Evolutionary conservation across 805 yeast species (phyloP).

Genomic region (Jamesozyma jinghongensis): DNA sequence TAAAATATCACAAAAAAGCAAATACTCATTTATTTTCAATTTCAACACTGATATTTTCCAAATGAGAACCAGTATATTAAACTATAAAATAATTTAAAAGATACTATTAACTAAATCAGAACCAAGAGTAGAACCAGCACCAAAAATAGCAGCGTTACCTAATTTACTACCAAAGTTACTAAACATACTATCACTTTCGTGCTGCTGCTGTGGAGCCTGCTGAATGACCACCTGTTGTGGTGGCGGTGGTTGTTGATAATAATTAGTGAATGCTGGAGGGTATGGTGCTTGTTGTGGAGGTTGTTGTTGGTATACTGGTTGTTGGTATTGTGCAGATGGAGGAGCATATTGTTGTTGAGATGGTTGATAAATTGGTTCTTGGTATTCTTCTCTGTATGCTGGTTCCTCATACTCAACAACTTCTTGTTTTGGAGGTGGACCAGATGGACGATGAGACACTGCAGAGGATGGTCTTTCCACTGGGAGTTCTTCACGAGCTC

Average conservation of each 20-base stretch:
- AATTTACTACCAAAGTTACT: constrained; percentile 68
- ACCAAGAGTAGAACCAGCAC: constrained; percentile 95
- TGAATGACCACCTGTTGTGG: constrained; percentile 24
- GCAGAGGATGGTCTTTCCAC: too few relatives aligned
- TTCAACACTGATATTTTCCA: neutral
- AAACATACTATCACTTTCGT: constrained; percentile 28
- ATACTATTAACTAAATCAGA: constrained; percentile 48
- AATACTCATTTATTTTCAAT: neutral
- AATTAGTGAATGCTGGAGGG: constrained; percentile 9
- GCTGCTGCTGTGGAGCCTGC: constrained; percentile 19
- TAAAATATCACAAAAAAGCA: too few relatives aligned
- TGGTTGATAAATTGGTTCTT: neutral
- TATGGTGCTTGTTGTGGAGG: constrained; percentile 1
- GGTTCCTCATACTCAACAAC: neutral
- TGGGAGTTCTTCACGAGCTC: neutral
- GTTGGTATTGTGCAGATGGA: neutral
- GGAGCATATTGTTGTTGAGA: constrained; percentile 1
- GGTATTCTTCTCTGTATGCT: neutral
- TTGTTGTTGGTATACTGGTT: neutral
- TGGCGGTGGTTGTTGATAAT: constrained; percentile 24
- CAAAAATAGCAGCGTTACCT: constrained; percentile 89
- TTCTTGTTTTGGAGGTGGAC: constrained; percentile 10
- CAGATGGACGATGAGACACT: constrained; percentile 1
- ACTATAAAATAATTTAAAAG: neutral
- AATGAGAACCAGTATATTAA: too few relatives aligned